Evolutionary conservation across 1,139 yeast species (phyloP).

Genomic region (Pichia sp.): DNA sequence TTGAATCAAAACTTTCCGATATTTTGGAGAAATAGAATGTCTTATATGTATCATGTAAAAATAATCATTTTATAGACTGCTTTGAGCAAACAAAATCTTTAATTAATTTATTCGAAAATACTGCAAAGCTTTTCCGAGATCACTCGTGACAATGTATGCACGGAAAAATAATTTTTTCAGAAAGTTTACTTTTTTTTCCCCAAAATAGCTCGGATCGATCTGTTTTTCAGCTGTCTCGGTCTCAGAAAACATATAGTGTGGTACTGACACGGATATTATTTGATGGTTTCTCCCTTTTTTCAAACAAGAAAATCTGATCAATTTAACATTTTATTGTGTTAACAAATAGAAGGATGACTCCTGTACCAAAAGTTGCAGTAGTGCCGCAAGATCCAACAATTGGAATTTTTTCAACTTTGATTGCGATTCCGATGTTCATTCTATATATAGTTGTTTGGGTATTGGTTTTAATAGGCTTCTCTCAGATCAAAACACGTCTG

Average conservation of each 20-base stretch:
- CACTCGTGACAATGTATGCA: no score
- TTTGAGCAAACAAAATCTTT: no score
- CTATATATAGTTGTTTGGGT: conserved; percentile 32
- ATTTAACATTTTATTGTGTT: not conserved
- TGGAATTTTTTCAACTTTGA: not conserved
- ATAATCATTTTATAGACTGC: no score
- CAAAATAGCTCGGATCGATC: not conserved
- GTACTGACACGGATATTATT: no score
- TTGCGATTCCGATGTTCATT: conserved; percentile 8
- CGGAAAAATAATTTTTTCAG: not conserved
- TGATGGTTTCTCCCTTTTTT: no score
- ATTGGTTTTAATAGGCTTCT: conserved; percentile 42
- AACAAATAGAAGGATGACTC: not conserved
- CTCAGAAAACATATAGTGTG: no score
- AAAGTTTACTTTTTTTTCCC: not conserved
- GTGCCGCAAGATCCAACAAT: not conserved
- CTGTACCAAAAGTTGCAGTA: not conserved
- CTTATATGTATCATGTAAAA: no score
- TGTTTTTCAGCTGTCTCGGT: not conserved
- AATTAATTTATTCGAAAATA: no score
- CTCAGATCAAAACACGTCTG: conserved; percentile 38
- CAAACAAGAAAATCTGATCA: no score
- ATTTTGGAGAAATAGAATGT: no score
- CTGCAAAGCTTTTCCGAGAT: no score
- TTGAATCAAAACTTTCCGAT: not conserved